Evolutionary conservation across 768 basidiomycete genomes (phyloP).

Genomic region (Macrolepiota fuliginosa): DNA sequence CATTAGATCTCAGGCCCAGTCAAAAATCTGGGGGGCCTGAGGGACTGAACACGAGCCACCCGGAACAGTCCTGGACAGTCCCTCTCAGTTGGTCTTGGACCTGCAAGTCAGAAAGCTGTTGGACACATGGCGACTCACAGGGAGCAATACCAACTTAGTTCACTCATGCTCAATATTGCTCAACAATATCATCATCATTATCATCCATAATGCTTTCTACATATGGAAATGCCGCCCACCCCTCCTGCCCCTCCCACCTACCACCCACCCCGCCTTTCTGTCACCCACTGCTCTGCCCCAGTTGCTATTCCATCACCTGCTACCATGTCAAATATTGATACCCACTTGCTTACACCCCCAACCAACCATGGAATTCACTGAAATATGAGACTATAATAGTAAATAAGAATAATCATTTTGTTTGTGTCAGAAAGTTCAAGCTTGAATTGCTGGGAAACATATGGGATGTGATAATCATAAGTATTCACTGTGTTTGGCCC

Average conservation of each 20-base stretch:
- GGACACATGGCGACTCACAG: neutral
- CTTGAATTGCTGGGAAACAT: too few relatives aligned
- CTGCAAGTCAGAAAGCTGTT: neutral
- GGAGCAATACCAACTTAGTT: neutral
- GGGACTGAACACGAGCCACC: neutral
- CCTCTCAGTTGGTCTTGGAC: neutral
- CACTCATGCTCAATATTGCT: neutral
- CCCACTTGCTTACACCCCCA: too few relatives aligned
- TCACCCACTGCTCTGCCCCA: too few relatives aligned
- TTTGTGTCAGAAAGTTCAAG: too few relatives aligned
- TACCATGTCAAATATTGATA: too few relatives aligned
- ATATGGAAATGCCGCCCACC: neutral
- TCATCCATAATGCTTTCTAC: too few relatives aligned
- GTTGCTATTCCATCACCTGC: too few relatives aligned
- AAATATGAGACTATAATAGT: too few relatives aligned
- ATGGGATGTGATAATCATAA: too few relatives aligned
- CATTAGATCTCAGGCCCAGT: neutral
- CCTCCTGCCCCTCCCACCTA: neutral
- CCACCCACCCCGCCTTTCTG: neutral
- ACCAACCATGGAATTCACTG: too few relatives aligned
- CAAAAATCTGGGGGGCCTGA: neutral
- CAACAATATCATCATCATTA: neutral
- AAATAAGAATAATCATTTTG: too few relatives aligned
- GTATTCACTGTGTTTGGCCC: too few relatives aligned
- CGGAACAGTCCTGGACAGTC: neutral